These are phyloP conservation scores for Talaromyces sp. DNA, from an alignment of 2,329 filamentous ascomycete genomes.

Conservation along the genomic window DNA sequence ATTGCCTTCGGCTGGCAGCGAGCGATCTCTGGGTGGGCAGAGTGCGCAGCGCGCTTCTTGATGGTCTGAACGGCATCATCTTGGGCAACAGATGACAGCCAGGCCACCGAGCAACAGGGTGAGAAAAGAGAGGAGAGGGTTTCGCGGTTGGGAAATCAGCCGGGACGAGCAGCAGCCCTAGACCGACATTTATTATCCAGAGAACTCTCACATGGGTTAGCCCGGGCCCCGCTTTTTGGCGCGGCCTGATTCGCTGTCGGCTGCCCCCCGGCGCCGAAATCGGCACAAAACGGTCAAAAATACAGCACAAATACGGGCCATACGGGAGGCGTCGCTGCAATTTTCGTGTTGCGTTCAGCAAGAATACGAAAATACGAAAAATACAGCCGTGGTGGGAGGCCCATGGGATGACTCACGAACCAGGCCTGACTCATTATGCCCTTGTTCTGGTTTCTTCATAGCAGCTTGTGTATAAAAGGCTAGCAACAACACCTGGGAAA, in stretches of 20 bases:
- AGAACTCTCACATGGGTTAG: not conserved
- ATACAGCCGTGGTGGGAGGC: not conserved
- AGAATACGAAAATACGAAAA: not conserved
- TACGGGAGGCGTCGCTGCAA: not conserved
- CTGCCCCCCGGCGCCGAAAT: not conserved
- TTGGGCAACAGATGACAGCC: constrained; percentile 27
- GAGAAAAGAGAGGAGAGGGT: constrained; percentile 6
- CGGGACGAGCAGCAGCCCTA: not conserved
- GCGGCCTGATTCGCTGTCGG: not conserved
- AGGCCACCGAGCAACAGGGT: constrained; percentile 21
- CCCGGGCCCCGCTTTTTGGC: not conserved
- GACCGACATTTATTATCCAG: constrained; percentile 2
- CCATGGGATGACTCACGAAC: not conserved
- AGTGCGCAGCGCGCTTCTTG: constrained; percentile 44
- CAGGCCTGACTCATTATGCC: not conserved
- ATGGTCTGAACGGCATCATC: constrained; percentile 49
- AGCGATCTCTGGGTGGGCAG: constrained; percentile 39
- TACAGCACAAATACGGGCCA: not conserved
- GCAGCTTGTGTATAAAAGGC: not conserved
- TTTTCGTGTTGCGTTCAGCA: not conserved
- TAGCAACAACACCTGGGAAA: not conserved
- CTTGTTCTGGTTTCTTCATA: no score
- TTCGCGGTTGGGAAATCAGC: not conserved
- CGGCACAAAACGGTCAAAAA: not conserved
- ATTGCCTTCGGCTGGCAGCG: constrained; percentile 31